These are phyloP conservation scores for Cercospora berteroae DNA, from an alignment of 2,329 filamentous ascomycete genomes.

Conservation along the genomic window DNA sequence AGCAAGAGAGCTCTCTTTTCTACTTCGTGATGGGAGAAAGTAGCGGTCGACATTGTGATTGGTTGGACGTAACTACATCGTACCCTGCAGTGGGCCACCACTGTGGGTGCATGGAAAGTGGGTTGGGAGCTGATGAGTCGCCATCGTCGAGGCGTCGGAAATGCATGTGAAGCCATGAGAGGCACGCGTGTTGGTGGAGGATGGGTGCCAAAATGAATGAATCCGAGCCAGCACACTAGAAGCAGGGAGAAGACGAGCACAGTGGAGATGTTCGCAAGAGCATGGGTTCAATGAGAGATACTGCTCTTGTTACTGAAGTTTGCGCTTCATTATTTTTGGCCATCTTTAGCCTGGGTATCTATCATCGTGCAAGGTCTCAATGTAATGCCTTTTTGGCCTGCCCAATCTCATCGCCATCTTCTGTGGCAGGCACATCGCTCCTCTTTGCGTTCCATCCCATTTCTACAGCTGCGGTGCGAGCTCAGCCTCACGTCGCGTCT, in stretches of 20 bases:
- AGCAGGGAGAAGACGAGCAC: no score
- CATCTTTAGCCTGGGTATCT: conserved; percentile 2
- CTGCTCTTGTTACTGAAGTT: neutral
- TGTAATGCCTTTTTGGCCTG: neutral
- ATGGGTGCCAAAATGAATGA: no score
- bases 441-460: neutral
- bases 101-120: neutral
- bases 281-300: neutral
- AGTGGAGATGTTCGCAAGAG: neutral
- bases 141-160: no score
- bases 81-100: neutral
- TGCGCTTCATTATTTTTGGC: neutral
- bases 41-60: neutral
- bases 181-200: no score
- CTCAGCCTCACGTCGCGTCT: neutral
- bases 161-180: no score
- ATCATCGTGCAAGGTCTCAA: neutral
- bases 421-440: neutral
- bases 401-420: neutral
- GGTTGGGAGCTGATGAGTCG: no score
- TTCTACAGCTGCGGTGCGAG: neutral
- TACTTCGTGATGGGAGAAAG: neutral
- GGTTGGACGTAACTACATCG: neutral
- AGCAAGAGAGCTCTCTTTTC: neutral
- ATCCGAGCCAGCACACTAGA: no score